Conservation (phyloP, 345 rosid species). For the Viola odorata region DNA sequence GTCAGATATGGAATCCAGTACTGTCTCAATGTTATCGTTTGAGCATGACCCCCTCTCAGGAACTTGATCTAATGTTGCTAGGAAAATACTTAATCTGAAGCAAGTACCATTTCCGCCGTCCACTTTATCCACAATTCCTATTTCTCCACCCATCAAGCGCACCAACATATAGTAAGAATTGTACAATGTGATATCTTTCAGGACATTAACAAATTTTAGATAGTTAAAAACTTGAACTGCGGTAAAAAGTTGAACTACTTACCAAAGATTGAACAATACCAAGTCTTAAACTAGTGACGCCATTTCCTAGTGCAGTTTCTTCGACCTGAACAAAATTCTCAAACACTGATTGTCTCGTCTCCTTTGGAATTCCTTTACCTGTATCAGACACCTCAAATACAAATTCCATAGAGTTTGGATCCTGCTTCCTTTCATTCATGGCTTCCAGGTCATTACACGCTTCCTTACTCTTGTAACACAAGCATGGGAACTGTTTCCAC, state of each 20-base stretch:
- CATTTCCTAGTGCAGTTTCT: constrained; percentile 51
- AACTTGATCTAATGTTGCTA: constrained; percentile 13
- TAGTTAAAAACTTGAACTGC: not conserved
- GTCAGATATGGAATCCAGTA: constrained; percentile 10
- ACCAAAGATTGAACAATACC: constrained; percentile 91
- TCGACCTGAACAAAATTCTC: constrained; percentile 77
- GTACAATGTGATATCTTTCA: too few relatives aligned
- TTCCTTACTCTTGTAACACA: constrained; percentile 24
- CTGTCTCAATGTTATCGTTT: constrained; percentile 17
- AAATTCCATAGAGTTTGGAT: constrained; percentile 32
- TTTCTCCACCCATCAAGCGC: constrained; percentile 81
- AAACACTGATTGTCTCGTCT: constrained; percentile 55
- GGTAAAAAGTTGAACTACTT: not conserved
- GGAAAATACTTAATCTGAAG: constrained; percentile 62
- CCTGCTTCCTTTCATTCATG: constrained; percentile 15
- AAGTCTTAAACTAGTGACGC: constrained; percentile 81
- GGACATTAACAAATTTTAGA: too few relatives aligned
- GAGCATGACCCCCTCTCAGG: constrained; percentile 1
- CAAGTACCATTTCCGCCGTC: constrained; percentile 61
- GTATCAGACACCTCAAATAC: constrained; percentile 80
- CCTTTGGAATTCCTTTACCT: constrained; percentile 73
- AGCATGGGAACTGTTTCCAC: constrained; percentile 17
- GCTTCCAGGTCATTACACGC: constrained; percentile 6
- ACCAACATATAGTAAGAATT: constrained; percentile 35
- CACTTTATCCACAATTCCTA: constrained; percentile 51